phyloP scores from a whole-genome alignment of 306 rosid genomes.

The Corylus americana region DNA sequence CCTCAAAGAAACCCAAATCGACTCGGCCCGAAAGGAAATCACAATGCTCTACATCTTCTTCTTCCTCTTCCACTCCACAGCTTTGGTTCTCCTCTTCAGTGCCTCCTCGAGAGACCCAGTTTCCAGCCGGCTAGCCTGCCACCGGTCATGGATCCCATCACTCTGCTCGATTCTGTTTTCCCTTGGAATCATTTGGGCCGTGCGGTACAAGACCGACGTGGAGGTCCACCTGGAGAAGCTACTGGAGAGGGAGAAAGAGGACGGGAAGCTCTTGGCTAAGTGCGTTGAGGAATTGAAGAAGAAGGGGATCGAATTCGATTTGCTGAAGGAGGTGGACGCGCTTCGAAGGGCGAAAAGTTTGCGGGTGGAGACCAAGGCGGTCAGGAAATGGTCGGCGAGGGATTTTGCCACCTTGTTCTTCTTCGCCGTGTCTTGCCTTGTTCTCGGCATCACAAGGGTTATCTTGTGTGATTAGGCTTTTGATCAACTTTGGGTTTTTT shows the following conservation, averaged over 20 bases:
- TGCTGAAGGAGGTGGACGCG: slow-evolving; percentile 94
- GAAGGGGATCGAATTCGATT: slow-evolving; percentile 85
- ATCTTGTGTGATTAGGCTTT: slow-evolving; percentile 60
- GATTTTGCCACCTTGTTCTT: slow-evolving; percentile 74
- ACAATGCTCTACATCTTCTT: slow-evolving; percentile 78
- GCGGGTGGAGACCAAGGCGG: slow-evolving; percentile 63
- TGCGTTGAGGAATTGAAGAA: slow-evolving; percentile 84
- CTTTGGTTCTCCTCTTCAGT: slow-evolving; percentile 76
- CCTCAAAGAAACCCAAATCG: slow-evolving; percentile 79
- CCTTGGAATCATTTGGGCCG: slow-evolving; percentile 76
- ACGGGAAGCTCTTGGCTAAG: slow-evolving; percentile 54
- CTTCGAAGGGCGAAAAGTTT: slow-evolving; percentile 86
- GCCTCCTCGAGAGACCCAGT: slow-evolving; percentile 29
- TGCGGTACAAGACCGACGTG: slow-evolving; percentile 81
- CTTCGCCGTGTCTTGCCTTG: slow-evolving; percentile 66
- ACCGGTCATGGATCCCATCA: slow-evolving; percentile 81
- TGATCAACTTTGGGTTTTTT: not conserved
- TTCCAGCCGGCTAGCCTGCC: slow-evolving; percentile 39
- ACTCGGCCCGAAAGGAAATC: slow-evolving; percentile 68
- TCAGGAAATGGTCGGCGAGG: slow-evolving; percentile 81
- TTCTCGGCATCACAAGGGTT: slow-evolving; percentile 66
- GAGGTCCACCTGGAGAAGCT: slow-evolving; percentile 81
- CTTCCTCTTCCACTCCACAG: slow-evolving; percentile 92
- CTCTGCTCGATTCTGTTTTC: slow-evolving; percentile 76
- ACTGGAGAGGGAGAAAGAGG: slow-evolving; percentile 81